These are phyloP conservation scores for Harringtonia aguacate DNA, from an alignment of 2,329 filamentous ascomycete genomes.

Conservation along the genomic window DNA sequence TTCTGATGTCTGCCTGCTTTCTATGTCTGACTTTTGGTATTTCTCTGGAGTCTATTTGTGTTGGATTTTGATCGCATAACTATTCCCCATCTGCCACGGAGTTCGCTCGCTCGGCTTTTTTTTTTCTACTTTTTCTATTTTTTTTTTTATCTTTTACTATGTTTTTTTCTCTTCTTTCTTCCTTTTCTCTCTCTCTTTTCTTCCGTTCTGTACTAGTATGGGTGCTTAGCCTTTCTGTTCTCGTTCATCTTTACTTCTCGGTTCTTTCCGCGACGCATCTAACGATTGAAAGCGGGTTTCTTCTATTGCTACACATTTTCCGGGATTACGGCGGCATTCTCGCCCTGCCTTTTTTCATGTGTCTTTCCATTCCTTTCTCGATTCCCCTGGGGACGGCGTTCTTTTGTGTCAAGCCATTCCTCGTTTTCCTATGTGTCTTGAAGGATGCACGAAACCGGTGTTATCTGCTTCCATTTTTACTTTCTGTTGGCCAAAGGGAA, in stretches of 20 bases:
- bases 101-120: not conserved
- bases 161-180: not conserved
- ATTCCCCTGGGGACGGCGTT: conserved; percentile 1
- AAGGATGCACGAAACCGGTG: no score
- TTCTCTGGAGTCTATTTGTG: not conserved
- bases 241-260: not conserved
- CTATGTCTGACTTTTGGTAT: not conserved
- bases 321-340: not conserved
- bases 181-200: not conserved
- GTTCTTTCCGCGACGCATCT: not conserved
- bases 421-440: not conserved
- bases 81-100: not conserved
- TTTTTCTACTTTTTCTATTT: not conserved
- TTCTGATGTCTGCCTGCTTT: not conserved
- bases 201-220: not conserved
- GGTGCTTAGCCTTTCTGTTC: not conserved
- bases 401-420: not conserved
- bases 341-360: not conserved
- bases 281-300: not conserved
- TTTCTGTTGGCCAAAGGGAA: not conserved
- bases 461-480: not conserved
- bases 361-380: not conserved
- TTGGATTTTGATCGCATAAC: not conserved
- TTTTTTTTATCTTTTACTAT: not conserved
- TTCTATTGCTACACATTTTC: not conserved